A percentile compares a stretch with the other conserved stretches of the same genome.
These are phyloP conservation scores for Cutaneotrichosporon sp. DNA, from an alignment of 1,284 basidiomycete genomes.

Conservation along the genomic window DNA sequence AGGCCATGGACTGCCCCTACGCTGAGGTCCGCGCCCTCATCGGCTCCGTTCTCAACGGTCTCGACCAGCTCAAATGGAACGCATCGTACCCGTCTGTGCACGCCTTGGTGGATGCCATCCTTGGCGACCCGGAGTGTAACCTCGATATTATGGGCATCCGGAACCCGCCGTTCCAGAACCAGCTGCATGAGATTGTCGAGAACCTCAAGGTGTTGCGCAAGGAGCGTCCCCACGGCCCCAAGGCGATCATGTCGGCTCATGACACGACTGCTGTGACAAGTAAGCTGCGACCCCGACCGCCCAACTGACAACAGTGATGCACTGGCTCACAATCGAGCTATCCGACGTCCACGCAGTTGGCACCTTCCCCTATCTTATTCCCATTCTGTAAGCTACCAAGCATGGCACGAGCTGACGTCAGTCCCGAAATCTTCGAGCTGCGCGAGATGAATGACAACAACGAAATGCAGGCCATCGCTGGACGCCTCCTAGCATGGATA, in stretches of 20 bases:
- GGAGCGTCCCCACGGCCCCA: conserved; percentile 74
- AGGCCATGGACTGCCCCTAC: conserved; percentile 71
- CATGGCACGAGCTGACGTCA: conserved; percentile 9
- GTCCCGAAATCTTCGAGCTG: conserved; percentile 48
- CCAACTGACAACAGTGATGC: conserved; percentile 53
- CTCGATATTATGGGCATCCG: conserved; percentile 70
- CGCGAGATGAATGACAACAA: conserved; percentile 48
- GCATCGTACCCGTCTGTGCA: conserved; percentile 67
- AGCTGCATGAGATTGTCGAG: conserved; percentile 56
- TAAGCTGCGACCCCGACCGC: conserved; percentile 11
- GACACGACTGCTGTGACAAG: conserved; percentile 70
- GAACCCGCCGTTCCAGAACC: conserved; percentile 57
- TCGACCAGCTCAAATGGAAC: conserved; percentile 64
- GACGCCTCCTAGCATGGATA: conserved; percentile 48
- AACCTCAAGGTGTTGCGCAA: conserved; percentile 64
- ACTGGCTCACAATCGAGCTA: conserved; percentile 67
- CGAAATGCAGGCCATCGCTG: conserved; percentile 48
- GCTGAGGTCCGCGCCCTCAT: conserved; percentile 74
- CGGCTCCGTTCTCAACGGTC: conserved; percentile 62
- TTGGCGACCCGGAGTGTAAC: conserved; percentile 52
- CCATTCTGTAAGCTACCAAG: conserved; percentile 60
- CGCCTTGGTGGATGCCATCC: conserved; percentile 63
- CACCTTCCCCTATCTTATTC: conserved; percentile 68
- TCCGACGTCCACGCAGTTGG: conserved; percentile 70
- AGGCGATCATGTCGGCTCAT: conserved; percentile 77